Percentiles rank a stretch among this genome's conserved stretches.
phyloP scores from a whole-genome alignment of 1,284 basidiomycete species.

The Fomitopsis palustris region DNA sequence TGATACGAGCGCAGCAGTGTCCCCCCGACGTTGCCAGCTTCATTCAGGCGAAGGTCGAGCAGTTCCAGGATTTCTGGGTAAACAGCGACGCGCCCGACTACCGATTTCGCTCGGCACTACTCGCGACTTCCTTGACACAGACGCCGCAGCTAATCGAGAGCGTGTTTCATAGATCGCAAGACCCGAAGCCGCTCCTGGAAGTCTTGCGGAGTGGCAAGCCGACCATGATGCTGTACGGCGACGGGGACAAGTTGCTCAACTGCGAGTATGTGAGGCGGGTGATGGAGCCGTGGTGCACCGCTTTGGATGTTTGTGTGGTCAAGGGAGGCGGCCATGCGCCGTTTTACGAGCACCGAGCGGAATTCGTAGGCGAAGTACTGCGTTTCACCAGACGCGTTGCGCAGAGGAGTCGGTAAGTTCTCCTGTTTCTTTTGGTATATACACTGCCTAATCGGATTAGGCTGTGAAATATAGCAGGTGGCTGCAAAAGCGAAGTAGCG shows the following conservation, averaged over 20 bases:
- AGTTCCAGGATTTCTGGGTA: slow-evolving; percentile 17
- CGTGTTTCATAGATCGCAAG: slow-evolving; percentile 8
- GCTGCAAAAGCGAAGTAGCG: too few relatives aligned
- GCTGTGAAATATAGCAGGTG: too few relatives aligned
- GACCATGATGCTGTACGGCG: slow-evolving; percentile 5
- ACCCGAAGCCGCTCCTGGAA: slow-evolving; percentile 5
- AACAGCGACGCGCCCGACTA: slow-evolving; percentile 13
- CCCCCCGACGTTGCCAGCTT: slow-evolving; percentile 12
- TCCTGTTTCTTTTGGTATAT: too few relatives aligned
- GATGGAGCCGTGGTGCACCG: slow-evolving; percentile 19
- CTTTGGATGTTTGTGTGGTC: slow-evolving; percentile 17
- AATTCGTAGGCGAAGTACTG: slow-evolving; percentile 17
- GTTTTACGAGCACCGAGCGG: slow-evolving; percentile 20
- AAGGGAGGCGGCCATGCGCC: slow-evolving; percentile 20
- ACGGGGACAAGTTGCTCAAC: slow-evolving; percentile 12
- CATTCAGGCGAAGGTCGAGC: slow-evolving; percentile 12
- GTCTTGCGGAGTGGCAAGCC: slow-evolving; percentile 5
- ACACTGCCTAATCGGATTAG: too few relatives aligned
- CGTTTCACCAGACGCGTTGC: not conserved
- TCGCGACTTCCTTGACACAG: slow-evolving; percentile 15
- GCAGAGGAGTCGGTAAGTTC: too few relatives aligned
- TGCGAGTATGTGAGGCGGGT: slow-evolving; percentile 10
- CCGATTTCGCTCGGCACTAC: slow-evolving; percentile 14
- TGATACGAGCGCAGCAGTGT: slow-evolving; percentile 10
- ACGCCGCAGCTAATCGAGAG: slow-evolving; percentile 9